Base-by-base conservation (phyloP, 176 grass and related monocot genomes). In the Hsuehochloa calcarea region DNA sequence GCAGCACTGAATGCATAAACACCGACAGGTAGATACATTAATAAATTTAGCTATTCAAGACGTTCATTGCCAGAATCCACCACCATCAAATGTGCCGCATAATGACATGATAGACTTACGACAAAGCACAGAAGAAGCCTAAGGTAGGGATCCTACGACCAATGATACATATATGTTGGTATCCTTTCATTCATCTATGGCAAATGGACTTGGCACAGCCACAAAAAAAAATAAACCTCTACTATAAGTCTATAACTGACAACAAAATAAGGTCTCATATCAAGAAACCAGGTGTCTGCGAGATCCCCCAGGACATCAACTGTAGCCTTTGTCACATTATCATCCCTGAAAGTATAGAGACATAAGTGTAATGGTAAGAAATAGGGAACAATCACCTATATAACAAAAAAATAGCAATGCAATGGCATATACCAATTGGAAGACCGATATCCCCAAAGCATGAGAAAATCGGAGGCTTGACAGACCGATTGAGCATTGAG, bases 401-500 rank as follows among this genome's bases (percentile, higher is more conserved):
- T 17, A 80, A 65, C 60, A n/a, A n/a, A 75, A 40, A 75, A 29
- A 3, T 34, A 34, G 13, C 58, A 75, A 72, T 26, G 35, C 64
- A 67, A 94, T 87, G 10, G 85, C 87, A 86, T 94, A 97, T n/a
- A 59, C 95, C 92, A 12, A 97, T 91, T n/a, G 95, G 90, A 88
- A 97, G 95, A 81, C 88, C 95, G 45, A 92, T 92, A 60, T 97
- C 94, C 68, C 92, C 94, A 87, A 92, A 94, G 84, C 92, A 91
- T 44, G 94, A 94, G 76, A 94, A 97, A 86, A 97, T 92, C 0
- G 92, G 88, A 70, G 94, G 90, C 73, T 94, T 97, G 3, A 97
- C 90, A 66, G 92, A 97, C 15, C 92, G 85, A 80, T 94, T 87
- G 25, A 97, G 92, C 92, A 85, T 85, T n/a, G 92, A 70, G 74